A percentile compares a stretch with the other conserved stretches of the same genome.
phyloP scores from a whole-genome alignment of 2,329 filamentous ascomycete species.

The Aspergillus sp. region DNA sequence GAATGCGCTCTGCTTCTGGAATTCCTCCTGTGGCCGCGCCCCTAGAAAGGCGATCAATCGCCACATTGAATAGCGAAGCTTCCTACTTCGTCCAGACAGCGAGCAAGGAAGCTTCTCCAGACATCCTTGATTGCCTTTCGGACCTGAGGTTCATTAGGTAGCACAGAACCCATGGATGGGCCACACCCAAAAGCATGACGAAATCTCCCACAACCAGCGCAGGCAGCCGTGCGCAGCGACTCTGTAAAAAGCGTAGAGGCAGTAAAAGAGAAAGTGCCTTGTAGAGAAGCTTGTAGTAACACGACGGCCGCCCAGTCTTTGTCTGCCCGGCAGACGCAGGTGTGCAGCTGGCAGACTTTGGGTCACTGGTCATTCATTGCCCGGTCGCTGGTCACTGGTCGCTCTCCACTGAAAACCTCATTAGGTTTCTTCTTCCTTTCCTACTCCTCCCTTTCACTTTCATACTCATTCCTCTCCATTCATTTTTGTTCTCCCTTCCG shows the following conservation, averaged over 20 bases:
- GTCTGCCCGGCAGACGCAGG: background rate
- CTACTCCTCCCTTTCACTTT: conserved; percentile 10
- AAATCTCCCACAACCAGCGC: conserved; percentile 10
- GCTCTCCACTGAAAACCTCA: conserved; percentile 13
- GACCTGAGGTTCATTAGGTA: background rate
- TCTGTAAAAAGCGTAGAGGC: background rate
- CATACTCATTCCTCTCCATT: conserved; percentile 18
- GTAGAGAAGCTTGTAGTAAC: background rate
- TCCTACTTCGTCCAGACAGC: background rate
- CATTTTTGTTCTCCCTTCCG: conserved; percentile 15
- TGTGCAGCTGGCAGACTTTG: no score
- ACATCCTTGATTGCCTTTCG: background rate
- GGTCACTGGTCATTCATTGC: conserved; percentile 4
- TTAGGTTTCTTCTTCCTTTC: conserved; percentile 10
- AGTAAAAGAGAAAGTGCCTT: background rate
- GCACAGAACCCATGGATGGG: conserved; percentile 1
- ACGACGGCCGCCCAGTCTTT: background rate
- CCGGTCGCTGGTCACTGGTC: background rate
- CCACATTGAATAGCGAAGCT: background rate
- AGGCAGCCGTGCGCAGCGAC: background rate
- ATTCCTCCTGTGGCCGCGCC: background rate
- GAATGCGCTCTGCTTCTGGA: background rate
- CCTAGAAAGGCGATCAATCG: conserved; percentile 2
- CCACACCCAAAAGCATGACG: conserved; percentile 16
- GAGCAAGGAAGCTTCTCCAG: background rate